A percentile compares a stretch with the other conserved stretches of the same genome.
Conservation (phyloP, 2,329 filamentous ascomycete species). For the Rutstroemia sp. region DNA sequence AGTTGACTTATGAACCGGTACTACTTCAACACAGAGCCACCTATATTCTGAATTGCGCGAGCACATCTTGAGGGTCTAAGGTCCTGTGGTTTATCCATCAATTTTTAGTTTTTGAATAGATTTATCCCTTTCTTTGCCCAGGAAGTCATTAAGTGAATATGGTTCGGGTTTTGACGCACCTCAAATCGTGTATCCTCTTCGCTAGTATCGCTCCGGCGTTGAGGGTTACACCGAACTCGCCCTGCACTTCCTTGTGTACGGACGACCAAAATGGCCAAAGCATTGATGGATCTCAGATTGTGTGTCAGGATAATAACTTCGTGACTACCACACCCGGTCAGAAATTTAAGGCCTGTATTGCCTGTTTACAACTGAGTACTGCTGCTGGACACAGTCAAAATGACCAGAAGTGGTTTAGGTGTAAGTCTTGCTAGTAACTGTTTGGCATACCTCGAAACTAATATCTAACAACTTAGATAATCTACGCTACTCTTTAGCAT, state of each 20-base stretch:
- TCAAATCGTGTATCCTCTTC: too few species aligned
- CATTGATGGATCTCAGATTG: conserved; percentile 40
- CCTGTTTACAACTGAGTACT: conserved; percentile 26
- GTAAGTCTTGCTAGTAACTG: conserved; percentile 16
- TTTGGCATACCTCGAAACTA: background rate
- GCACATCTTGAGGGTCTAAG: too few species aligned
- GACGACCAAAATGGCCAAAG: conserved; percentile 29
- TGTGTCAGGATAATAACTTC: conserved; percentile 24
- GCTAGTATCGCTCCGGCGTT: conserved; percentile 27
- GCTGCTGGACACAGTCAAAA: conserved; percentile 15
- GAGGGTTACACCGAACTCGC: conserved; percentile 43
- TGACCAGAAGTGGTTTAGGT: conserved; percentile 26
- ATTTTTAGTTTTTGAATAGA: too few species aligned
- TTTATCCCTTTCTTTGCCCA: too few species aligned
- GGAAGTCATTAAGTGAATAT: too few species aligned
- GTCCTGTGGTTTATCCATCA: too few species aligned
- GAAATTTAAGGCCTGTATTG: conserved; percentile 24
- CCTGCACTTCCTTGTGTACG: conserved; percentile 41
- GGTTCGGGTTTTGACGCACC: too few species aligned
- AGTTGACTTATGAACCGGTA: too few species aligned
- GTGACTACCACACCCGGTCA: conserved; percentile 15
- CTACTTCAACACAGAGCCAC: too few species aligned
- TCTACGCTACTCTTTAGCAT: conserved; percentile 23
- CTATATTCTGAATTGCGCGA: too few species aligned
- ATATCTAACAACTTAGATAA: conserved; percentile 21